These are phyloP conservation scores for Tephrocybe rancida DNA, from an alignment of 768 basidiomycete species.

Conservation along the genomic window DNA sequence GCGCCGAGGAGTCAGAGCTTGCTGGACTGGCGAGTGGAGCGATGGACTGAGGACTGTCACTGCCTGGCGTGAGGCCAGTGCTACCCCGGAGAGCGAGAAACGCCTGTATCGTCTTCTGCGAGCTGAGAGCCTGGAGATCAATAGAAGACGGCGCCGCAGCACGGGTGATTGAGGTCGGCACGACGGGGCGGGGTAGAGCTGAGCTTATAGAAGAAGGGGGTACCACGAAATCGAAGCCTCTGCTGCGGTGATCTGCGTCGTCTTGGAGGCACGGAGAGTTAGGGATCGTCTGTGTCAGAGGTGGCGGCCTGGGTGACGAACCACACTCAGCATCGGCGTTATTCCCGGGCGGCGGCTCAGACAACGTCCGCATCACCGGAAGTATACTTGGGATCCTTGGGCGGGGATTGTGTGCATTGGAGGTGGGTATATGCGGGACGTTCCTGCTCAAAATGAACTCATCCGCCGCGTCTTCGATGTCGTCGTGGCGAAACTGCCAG, in stretches of 20 bases:
- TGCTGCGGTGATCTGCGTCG: neutral
- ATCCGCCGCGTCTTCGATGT: conserved; percentile 32
- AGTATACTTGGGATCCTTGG: conserved; percentile 44
- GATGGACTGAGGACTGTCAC: conserved; percentile 24
- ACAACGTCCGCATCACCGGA: conserved; percentile 29
- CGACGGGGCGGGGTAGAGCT: conserved; percentile 6
- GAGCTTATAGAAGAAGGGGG: conserved; percentile 10
- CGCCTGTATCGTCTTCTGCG: conserved; percentile 27
- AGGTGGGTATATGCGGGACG: conserved; percentile 1
- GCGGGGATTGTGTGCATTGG: conserved; percentile 17
- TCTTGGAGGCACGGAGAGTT: conserved; percentile 12
- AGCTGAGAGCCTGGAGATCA: conserved; percentile 26
- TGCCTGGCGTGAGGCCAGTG: conserved; percentile 25
- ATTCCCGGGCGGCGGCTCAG: conserved; percentile 2
- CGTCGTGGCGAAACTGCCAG: conserved; percentile 45
- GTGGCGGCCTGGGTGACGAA: conserved; percentile 6
- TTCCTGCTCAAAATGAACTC: conserved; percentile 19
- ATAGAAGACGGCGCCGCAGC: conserved; percentile 28
- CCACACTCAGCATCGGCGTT: conserved; percentile 13
- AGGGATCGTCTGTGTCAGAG: conserved; percentile 10
- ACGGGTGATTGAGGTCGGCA: conserved; percentile 25
- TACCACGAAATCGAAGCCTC: conserved; percentile 4
- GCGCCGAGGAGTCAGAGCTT: conserved; percentile 20
- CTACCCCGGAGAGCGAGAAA: conserved; percentile 28
- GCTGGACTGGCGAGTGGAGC: conserved; percentile 25